A percentile compares a stretch with the other conserved stretches of the same genome.
phyloP scores from a whole-genome alignment of 768 basidiomycete species.

The Suillus subluteus region DNA sequence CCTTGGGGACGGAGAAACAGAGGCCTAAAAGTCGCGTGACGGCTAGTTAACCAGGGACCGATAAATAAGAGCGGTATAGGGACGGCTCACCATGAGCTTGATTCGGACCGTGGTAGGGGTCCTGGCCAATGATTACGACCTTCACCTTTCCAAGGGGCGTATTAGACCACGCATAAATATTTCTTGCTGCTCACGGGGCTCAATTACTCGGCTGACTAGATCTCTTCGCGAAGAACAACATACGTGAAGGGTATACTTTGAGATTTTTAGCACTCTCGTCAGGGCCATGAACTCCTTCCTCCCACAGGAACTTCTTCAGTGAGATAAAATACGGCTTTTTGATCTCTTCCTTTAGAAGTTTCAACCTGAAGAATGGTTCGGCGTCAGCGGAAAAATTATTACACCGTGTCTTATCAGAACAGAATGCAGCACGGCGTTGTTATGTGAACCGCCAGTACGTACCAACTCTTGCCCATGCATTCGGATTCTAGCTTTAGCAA shows the following conservation, averaged over 20 bases:
- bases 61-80: conserved; percentile 7
- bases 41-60: conserved; percentile 15
- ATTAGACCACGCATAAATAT: conserved; percentile 92
- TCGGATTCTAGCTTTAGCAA: conserved; percentile 72
- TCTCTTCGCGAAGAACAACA: conserved; percentile 33
- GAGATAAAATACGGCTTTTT: conserved; percentile 76
- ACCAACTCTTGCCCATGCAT: conserved; percentile 78
- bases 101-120: conserved; percentile 79
- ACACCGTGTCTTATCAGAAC: conserved; percentile 5
- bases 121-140: conserved; percentile 90
- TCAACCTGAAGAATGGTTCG: conserved; percentile 54
- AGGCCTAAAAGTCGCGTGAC: conserved; percentile 53
- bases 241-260: conserved; percentile 81
- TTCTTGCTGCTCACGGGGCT: conserved; percentile 53
- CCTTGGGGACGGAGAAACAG: conserved; percentile 88
- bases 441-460: neutral
- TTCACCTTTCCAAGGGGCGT: conserved; percentile 84
- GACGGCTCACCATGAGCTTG: conserved; percentile 78
- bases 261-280: conserved; percentile 47
- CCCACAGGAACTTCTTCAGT: conserved; percentile 71
- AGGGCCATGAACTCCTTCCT: conserved; percentile 60
- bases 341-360: conserved; percentile 73
- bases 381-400: conserved; percentile 13
- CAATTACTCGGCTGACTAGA: conserved; percentile 7
- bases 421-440: conserved; percentile 1